Evolutionary conservation across 2,329 filamentous ascomycete species (phyloP), one percentile per base, ranked within the genome.

Genomic region (Fusarium sp.): DNA sequence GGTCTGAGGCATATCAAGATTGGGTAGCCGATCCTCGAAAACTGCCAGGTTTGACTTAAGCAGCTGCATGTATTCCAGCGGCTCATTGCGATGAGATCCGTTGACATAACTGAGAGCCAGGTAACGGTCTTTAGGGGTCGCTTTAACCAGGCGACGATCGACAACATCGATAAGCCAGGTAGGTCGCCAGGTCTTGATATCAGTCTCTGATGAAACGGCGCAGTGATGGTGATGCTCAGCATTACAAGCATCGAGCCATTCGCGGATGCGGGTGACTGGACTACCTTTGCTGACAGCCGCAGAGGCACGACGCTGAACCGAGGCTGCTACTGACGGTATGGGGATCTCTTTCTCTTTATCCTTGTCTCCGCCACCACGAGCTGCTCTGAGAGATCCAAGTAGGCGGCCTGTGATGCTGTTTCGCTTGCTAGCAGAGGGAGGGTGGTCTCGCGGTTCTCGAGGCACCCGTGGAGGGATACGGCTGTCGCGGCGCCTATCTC

Each of bases 51-150:
- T 84, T 51, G 76, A 73, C 50, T 75, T 76, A 34, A 81, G 67
- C 27, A 83, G 77, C 67, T 80, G 79, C 25, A 73, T 70, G 8
- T 72, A 72, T 12, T 71, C 70, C 7, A 78, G 74, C 7, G 76
- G 68, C 15, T 72, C 65, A 16, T 73, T 74, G 27, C 69, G 73
- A n/a, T 77, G 77, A 5, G 75, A 69, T 10, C 80, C 81, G 77
- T 81, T 83, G 34, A 84, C 82, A 67, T 85, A 85, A 75, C 83
- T 84, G 25, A 85, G 77, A n/a, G 83, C 81, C 6, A 83, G 71
- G 52, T 84, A 85, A 34, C 81, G 75, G 49, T 84, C 81, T 12
- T 74, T 73, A 4, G 80, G 77, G n/a, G 78, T 77, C 16, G 81
- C 76, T 18, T 76, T 78, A 8, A 84, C 81, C 24, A 84, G 74